Conservation (phyloP, 2,329 filamentous ascomycete genomes). For the Dothideomycetes sp. region DNA sequence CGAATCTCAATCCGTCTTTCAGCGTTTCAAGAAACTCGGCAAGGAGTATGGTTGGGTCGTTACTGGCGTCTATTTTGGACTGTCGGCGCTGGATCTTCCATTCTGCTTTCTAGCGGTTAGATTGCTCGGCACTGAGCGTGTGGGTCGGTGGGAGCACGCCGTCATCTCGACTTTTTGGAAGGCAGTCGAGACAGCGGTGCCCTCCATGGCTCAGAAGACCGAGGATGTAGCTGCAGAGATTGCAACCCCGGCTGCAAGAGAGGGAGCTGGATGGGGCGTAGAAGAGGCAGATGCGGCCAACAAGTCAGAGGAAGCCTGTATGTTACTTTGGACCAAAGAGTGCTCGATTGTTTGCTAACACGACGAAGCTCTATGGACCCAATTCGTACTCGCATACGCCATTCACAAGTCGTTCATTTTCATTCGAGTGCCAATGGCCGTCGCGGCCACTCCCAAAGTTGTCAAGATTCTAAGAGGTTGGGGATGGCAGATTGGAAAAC, state of each 20-base stretch:
- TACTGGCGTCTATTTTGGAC: conserved; percentile 75
- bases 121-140: conserved; percentile 71
- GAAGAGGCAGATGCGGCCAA: conserved; percentile 20
- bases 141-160: conserved; percentile 65
- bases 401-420: conserved; percentile 99
- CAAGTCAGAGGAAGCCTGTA: conserved; percentile 20
- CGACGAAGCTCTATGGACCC: conserved; percentile 60
- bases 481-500: conserved; percentile 92
- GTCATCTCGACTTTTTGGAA: conserved; percentile 52
- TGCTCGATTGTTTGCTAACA: not conserved
- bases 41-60: conserved; percentile 93
- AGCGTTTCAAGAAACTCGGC: conserved; percentile 70
- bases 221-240: conserved; percentile 16
- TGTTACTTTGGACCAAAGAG: conserved; percentile 12
- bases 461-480: conserved; percentile 77
- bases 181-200: conserved; percentile 47
- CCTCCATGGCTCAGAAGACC: conserved; percentile 32
- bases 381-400: conserved; percentile 86
- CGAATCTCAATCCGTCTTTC: conserved; percentile 37
- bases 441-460: conserved; percentile 86
- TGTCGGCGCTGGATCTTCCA: conserved; percentile 85
- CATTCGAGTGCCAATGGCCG: conserved; percentile 83
- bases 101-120: conserved; percentile 88
- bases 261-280: conserved; percentile 18
- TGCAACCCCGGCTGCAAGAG: conserved; percentile 20